A percentile compares a stretch with the other conserved stretches of the same genome.
Conservation (phyloP, 2,329 filamentous ascomycete genomes). For the Helminthosporium solani region DNA sequence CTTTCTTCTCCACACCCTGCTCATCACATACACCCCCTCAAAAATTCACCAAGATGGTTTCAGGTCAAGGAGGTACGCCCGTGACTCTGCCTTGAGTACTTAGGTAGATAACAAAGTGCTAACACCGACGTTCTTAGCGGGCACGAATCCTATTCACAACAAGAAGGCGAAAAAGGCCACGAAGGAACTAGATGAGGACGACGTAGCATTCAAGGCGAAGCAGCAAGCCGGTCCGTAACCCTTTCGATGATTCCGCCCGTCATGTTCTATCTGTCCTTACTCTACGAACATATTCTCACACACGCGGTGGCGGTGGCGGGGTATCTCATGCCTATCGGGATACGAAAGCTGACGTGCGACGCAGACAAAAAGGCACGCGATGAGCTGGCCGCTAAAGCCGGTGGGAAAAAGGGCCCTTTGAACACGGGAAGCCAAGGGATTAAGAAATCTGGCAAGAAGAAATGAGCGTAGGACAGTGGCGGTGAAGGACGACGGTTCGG, state of each 20-base stretch:
- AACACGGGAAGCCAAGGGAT: constrained; percentile 84
- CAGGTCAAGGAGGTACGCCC: constrained; percentile 51
- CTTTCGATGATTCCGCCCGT: background rate
- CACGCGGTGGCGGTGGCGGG: background rate
- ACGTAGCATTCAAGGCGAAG: constrained; percentile 79
- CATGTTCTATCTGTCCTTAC: background rate
- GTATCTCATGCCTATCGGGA: background rate
- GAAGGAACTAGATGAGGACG: constrained; percentile 84
- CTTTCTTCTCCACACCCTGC: constrained; percentile 4
- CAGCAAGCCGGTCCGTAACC: constrained; percentile 71
- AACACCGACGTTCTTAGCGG: constrained; percentile 36
- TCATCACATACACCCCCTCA: background rate
- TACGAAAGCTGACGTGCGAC: constrained; percentile 2
- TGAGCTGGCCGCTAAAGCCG: constrained; percentile 66
- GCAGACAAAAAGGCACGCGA: constrained; percentile 59
- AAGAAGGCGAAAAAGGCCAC: constrained; percentile 79
- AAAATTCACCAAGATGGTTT: constrained; percentile 47
- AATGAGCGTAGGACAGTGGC: constrained; percentile 61
- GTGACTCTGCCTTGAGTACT: background rate
- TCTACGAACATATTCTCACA: background rate
- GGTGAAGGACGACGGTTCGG: too few species aligned
- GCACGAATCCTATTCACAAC: constrained; percentile 58
- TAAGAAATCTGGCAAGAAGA: constrained; percentile 94
- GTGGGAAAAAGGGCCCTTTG: constrained; percentile 84
- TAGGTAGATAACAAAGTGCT: background rate